Conservation (phyloP, 306 rosid genomes). For the Crataegus laevigata region DNA sequence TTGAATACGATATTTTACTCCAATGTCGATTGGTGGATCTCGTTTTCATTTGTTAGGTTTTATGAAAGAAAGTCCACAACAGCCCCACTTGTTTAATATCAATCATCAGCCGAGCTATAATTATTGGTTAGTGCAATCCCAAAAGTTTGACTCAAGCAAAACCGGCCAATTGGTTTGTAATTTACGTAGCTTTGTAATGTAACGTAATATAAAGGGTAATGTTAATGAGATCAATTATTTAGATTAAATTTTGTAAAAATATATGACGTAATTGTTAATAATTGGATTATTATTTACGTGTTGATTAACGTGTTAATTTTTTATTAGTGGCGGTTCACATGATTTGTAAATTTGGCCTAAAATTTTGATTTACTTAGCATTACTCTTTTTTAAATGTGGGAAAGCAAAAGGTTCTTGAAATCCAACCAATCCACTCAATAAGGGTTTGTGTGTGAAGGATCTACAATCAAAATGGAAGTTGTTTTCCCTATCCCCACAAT, state of each 20-base stretch:
- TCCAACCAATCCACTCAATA: slow-evolving; percentile 4
- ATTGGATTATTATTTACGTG: too few species aligned
- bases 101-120: not conserved
- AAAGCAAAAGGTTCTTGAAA: not conserved
- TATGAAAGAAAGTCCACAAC: not conserved
- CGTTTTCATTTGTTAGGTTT: not conserved
- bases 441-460: not conserved
- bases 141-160: slow-evolving; percentile 6
- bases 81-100: not conserved
- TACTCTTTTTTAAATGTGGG: not conserved
- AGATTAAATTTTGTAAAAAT: not conserved
- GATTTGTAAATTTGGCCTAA: too few species aligned
- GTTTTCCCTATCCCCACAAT: slow-evolving; percentile 22
- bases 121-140: not conserved
- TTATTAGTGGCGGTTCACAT: too few species aligned
- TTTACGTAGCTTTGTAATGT: not conserved
- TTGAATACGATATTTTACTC: not conserved
- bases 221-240: not conserved
- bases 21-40: not conserved
- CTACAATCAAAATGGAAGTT: not conserved
- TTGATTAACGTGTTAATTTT: too few species aligned
- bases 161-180: not conserved
- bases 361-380: too few species aligned
- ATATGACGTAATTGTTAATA: not conserved
- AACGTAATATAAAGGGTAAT: too few species aligned